phyloP scores from a whole-genome alignment of 352 stramenopile species.

The Pythium rhizo-oryzae region DNA sequence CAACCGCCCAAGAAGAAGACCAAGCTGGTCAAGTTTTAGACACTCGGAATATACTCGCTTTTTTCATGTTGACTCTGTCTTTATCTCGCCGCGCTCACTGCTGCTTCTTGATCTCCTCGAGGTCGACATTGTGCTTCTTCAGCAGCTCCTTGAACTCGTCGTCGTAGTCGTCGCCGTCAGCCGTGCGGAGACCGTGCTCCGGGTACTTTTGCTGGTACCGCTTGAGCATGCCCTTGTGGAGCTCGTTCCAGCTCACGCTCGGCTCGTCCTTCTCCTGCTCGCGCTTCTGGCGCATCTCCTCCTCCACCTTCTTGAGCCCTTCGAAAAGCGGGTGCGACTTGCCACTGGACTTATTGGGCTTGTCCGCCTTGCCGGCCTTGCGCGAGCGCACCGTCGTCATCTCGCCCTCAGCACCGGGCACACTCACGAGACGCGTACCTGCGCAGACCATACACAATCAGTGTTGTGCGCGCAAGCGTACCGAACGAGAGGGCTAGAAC shows the following conservation, averaged over 20 bases:
- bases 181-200: constrained; percentile 50
- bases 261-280: constrained; percentile 44
- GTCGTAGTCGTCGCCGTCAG: constrained; percentile 72
- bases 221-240: constrained; percentile 70
- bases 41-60: constrained; percentile 18
- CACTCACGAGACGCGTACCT: constrained; percentile 47
- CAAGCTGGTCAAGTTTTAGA: constrained; percentile 30
- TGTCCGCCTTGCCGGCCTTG: constrained; percentile 35
- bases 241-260: constrained; percentile 81
- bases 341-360: constrained; percentile 41
- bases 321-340: constrained; percentile 68
- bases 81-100: constrained; percentile 16
- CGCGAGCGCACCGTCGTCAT: constrained; percentile 17
- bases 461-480: no score
- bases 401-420: constrained; percentile 20
- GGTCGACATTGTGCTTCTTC: constrained; percentile 76
- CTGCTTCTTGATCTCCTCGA: constrained; percentile 55
- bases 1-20: constrained; percentile 20
- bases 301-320: constrained; percentile 71
- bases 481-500: no score
- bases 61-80: constrained; percentile 27
- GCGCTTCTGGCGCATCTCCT: constrained; percentile 66
- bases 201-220: constrained; percentile 84
- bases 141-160: constrained; percentile 85
- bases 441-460: not conserved